Conservation (phyloP, 2,329 filamentous ascomycete species). For the Xylariaceae sp. region DNA sequence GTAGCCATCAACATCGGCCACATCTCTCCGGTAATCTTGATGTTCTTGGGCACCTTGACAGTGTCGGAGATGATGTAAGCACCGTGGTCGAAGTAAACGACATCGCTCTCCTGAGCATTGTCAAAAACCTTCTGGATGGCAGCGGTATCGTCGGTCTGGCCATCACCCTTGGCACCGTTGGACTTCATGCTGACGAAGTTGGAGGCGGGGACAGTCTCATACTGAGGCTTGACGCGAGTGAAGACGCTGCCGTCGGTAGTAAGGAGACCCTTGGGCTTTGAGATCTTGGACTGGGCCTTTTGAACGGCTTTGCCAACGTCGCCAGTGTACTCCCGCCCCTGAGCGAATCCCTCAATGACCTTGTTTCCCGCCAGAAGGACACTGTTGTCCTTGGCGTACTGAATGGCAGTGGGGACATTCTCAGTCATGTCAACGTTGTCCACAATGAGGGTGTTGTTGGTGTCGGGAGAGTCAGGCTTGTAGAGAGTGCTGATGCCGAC, state of each 20-base stretch:
- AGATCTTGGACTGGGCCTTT: constrained; percentile 42
- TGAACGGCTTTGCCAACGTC: constrained; percentile 49
- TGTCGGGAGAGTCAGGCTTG: constrained; percentile 50
- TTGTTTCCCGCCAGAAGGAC: constrained; percentile 62
- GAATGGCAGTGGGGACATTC: constrained; percentile 60
- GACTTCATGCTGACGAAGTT: constrained; percentile 79
- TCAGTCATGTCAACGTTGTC: constrained; percentile 81
- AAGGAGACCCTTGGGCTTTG: constrained; percentile 57
- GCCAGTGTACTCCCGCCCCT: constrained; percentile 66
- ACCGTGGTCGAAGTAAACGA: constrained; percentile 71
- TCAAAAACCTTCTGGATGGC: constrained; percentile 76
- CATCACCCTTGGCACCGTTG: constrained; percentile 80
- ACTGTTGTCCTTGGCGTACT: constrained; percentile 45
- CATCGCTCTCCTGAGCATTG: constrained; percentile 51
- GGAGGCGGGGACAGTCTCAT: constrained; percentile 57
- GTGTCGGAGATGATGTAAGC: constrained; percentile 65
- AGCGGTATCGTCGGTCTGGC: constrained; percentile 75
- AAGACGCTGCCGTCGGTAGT: constrained; percentile 63
- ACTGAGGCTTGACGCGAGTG: constrained; percentile 84
- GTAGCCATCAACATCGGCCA: constrained; percentile 86
- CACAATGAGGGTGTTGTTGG: constrained; percentile 75
- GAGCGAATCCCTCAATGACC: constrained; percentile 64
- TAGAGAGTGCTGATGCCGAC: constrained; percentile 74
- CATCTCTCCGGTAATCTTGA: constrained; percentile 84
- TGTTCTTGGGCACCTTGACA: constrained; percentile 65